phyloP scores from a whole-genome alignment of 306 rosid genomes.

The Luffa acutangula region DNA sequence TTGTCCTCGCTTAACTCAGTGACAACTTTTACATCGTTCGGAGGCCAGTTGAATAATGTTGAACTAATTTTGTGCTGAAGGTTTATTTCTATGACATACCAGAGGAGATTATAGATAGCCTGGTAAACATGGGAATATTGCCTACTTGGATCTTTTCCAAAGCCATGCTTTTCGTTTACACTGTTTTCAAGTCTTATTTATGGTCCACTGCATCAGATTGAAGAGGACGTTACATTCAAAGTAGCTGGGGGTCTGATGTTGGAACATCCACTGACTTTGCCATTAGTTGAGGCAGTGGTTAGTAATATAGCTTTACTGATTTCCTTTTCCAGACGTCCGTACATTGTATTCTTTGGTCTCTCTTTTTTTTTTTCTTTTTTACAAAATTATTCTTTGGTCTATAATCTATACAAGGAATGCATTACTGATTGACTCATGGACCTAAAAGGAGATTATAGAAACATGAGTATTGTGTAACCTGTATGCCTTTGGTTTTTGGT shows the following conservation, averaged over 20 bases:
- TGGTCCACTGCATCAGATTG: constrained; percentile 54
- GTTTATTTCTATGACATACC: constrained; percentile 84
- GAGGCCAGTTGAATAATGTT: neutral
- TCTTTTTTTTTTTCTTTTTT: too few species aligned
- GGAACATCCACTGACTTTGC: constrained; percentile 79
- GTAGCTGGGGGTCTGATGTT: constrained; percentile 91
- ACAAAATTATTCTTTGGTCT: neutral
- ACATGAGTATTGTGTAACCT: neutral
- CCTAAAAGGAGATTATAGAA: neutral
- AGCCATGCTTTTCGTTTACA: constrained; percentile 2
- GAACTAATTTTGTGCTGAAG: constrained; percentile 17
- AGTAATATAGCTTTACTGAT: constrained; percentile 12
- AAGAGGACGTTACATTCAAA: constrained; percentile 59
- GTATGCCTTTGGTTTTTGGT: neutral
- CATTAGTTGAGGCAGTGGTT: constrained; percentile 87
- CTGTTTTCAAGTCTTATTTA: constrained; percentile 8
- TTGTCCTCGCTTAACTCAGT: neutral
- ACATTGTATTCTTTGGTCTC: neutral
- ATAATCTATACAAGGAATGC: neutral
- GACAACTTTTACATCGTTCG: neutral
- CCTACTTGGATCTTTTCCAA: constrained; percentile 3
- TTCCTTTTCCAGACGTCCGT: neutral
- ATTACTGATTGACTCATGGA: neutral
- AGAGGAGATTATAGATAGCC: constrained; percentile 60
- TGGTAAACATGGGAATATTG: constrained; percentile 34